Base-by-base conservation (phyloP, 2,329 filamentous ascomycete genomes). In the Penicillium freii region DNA sequence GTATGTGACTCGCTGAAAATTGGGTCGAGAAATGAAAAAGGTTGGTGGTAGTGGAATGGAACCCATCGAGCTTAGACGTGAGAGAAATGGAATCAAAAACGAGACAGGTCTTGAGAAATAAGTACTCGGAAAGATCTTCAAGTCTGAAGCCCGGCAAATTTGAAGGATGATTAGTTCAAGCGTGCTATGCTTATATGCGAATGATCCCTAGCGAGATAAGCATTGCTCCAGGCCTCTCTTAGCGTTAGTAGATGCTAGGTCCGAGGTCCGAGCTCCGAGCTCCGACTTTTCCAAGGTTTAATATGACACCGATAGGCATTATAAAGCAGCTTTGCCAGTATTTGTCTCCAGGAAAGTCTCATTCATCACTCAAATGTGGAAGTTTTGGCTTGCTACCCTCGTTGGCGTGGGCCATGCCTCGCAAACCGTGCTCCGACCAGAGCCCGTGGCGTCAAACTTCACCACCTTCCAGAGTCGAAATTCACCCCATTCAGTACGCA, bases 401-500 rank as follows among this genome's bases (percentile, higher is more conserved):
- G 8, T 27, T 11, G 34, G 39, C 25, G 44, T 49, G 19, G n/a
- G 39, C 33, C 33, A 49, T 31, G 51, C 56, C 38, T 54, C 51
- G 4, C 51, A 58, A 11, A 54, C 44, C 1, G 44, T 58, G 3
- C 44, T 58, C 21, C 45, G 45, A n/a, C 45, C 45, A 9, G 39
- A 31, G 9, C 31, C 19, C 4, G 23, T 5, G 11, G 25, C 9
- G 10, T 47, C 34, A 8, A 39, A 44, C 19, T 57, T 58, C 17
- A 57, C 44, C 39, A 51, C 42, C 3, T 54, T 58, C 21, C 42
- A 7, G 13, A 61, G 51, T 34, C 29, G 17, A 6, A 52, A 61
- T 40, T 62, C 54, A 33, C 55, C 58, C 2, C 57, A 64, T 43
- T 55, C 62, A 8, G 48, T 65, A 23, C 61, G 62, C 19, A 64